Evolutionary conservation across 306 rosid species (phyloP), one percentile per base, ranked within the genome.

Genomic region (Gleditsia sinensis): DNA sequence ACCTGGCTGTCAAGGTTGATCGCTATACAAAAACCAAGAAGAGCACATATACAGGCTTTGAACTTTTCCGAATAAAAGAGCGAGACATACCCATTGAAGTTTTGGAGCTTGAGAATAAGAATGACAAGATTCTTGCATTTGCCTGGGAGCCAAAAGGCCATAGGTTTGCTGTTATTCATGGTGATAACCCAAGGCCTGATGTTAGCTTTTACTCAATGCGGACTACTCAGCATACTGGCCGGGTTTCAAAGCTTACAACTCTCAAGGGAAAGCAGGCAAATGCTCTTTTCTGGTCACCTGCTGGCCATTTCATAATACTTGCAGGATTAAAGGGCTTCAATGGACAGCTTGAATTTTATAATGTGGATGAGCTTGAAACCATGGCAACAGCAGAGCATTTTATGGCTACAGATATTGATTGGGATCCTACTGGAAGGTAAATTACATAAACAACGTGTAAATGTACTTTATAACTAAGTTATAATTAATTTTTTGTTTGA

Each of bases 61-160:
- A 89, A 76, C 91, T 89, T 60, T 89, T 89, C 84, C 83, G 84
- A 2, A 85, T 89, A 42, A 89, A 83, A 59, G 94, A 89, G 72
- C 77, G 94, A 3, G 91, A 89, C 61, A 89, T 89, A 21, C 94
- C 94, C 8, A 89, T 87, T 7, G 91, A 89, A 66, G 94, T 89
- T 21, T 79, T 89, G 77, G 94, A 89, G 81, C 87, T 89, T 48
- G 94, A 89, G 71, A 89, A 89, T 74, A 89, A 89, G 65, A 89
- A 85, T 56, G 94, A 89, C 80, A 89, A 89, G 83, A 89, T 89
- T 48, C 81, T 87, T 64, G 84, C 90, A 25, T 89, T 89, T 57
- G 88, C 94, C 16, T 89, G 94, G 94, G 94, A 89, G 85, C 94
- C 94, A 8, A 89, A 87, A 69, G 94, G 94, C 67, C 94, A 89